These are phyloP conservation scores for Kwoniella botswanensis DNA, from an alignment of 768 basidiomycete species.

Conservation along the genomic window DNA sequence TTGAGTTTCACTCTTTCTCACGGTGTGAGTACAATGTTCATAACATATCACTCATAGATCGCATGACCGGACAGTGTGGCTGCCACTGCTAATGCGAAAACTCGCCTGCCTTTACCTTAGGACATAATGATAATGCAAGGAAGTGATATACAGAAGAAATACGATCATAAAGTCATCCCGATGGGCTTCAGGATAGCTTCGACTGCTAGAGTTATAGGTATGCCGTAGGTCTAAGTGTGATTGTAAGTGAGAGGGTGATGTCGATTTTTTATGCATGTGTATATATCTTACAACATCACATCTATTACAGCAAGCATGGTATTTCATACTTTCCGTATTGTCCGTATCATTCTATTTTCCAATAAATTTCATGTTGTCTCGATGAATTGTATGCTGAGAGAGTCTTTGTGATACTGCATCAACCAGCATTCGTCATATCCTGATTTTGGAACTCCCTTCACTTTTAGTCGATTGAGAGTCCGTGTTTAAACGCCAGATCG, in stretches of 20 bases:
- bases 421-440: too few species aligned
- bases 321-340: too few species aligned
- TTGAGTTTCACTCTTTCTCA: conserved; percentile 41
- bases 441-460: too few species aligned
- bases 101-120: conserved; percentile 5
- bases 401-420: too few species aligned
- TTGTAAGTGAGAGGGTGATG: background rate
- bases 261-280: background rate
- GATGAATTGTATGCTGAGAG: too few species aligned
- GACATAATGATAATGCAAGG: conserved; percentile 50
- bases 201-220: conserved; percentile 38
- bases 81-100: too few species aligned
- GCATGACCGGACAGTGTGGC: background rate
- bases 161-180: conserved; percentile 45
- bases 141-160: conserved; percentile 39
- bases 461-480: too few species aligned
- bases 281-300: background rate
- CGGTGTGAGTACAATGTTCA: conserved; percentile 38
- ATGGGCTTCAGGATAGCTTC: conserved; percentile 42
- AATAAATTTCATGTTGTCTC: too few species aligned
- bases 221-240: too few species aligned
- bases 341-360: too few species aligned
- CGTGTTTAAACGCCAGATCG: too few species aligned
- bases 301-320: background rate
- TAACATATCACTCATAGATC: background rate